Evolutionary conservation across 2,329 filamentous ascomycete genomes (phyloP), one percentile per base, ranked within the genome.

Genomic region (Helicocarpus griseus): DNA sequence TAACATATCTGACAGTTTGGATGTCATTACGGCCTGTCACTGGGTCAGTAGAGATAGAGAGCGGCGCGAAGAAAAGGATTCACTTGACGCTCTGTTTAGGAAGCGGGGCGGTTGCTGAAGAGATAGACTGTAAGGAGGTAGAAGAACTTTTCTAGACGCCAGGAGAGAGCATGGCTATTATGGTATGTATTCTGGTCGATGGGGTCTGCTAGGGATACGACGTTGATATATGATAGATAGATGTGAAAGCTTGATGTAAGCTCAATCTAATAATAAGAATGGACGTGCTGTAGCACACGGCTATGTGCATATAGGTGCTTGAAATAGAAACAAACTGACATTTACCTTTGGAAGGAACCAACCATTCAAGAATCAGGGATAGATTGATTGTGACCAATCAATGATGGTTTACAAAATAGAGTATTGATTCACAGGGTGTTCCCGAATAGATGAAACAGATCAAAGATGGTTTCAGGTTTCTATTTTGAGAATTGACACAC

Each of bases 381-480:
- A 17, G n/a, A 2, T 21, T 31, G 41, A 19, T 31, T 13, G 19
- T 31, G 17, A 17, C 41, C 41, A 45, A 29, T 45, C 41, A 45
- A 11, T 9, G 4, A 9, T 19, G 8, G 7, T 21, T 29, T 45
- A 45, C 19, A 29, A n/a, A 45, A 19, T 45, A 45, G 26, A 9
- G n/a, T 5, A 26, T 31, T 19, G 17, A 45, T 31, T 46, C 43
- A 46, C n/a, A 26, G 43, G 14, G 43, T 9, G 43, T 46, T 24
- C 35, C 44, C 1, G n/a, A 47, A 36, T 5, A 47, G 19, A 9
- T n/a, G 44, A 47, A 47, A 47, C 44, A 11, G 19, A 26, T 14
- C 35, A n/a, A 9, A 36, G 31, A 36, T 19, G 14, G 44, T 47
- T 47, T 47, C 44, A 47, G 29, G 29, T 47, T 35, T 47, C 29